Percentiles rank a stretch among this genome's conserved stretches.
Evolutionary conservation across 1,139 yeast genomes (phyloP).

Genomic region (Yamadazyma atlantica): DNA sequence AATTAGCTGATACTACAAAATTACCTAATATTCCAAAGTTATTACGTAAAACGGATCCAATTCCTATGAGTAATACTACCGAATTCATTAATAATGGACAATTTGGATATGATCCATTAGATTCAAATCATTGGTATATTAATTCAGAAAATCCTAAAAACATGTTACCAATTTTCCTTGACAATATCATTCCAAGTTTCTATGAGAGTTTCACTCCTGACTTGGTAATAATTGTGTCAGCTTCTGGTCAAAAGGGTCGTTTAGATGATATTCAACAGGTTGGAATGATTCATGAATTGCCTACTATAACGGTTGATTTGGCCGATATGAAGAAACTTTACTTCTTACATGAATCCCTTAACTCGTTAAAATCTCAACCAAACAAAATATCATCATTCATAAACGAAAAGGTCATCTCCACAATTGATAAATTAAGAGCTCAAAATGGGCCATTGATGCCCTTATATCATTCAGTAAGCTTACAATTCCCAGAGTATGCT

Average conservation of each 20-base stretch:
- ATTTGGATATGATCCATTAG: slow-evolving; percentile 37
- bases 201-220: slow-evolving; percentile 34
- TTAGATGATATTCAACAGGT: slow-evolving; percentile 18
- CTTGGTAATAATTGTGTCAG: slow-evolving; percentile 36
- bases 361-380: neutral
- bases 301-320: slow-evolving; percentile 29
- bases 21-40: slow-evolving; percentile 12
- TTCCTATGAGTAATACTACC: neutral
- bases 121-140: slow-evolving; percentile 39
- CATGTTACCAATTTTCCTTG: slow-evolving; percentile 31
- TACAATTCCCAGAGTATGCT: slow-evolving; percentile 25
- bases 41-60: neutral
- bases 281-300: slow-evolving; percentile 24
- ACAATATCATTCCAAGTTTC: slow-evolving; percentile 30
- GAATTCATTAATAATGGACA: slow-evolving; percentile 17
- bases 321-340: slow-evolving; percentile 31
- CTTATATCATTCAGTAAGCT: slow-evolving; percentile 34
- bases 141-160: slow-evolving; percentile 30
- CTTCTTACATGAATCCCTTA: slow-evolving; percentile 28
- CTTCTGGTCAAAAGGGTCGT: slow-evolving; percentile 12
- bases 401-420: slow-evolving; percentile 21
- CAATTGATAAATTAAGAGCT: slow-evolving; percentile 17
- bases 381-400: slow-evolving; percentile 24
- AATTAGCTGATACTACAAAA: slow-evolving; percentile 13
- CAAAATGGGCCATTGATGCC: slow-evolving; percentile 21